Conservation (phyloP, 345 rosid genomes). For the Salix udensis region DNA sequence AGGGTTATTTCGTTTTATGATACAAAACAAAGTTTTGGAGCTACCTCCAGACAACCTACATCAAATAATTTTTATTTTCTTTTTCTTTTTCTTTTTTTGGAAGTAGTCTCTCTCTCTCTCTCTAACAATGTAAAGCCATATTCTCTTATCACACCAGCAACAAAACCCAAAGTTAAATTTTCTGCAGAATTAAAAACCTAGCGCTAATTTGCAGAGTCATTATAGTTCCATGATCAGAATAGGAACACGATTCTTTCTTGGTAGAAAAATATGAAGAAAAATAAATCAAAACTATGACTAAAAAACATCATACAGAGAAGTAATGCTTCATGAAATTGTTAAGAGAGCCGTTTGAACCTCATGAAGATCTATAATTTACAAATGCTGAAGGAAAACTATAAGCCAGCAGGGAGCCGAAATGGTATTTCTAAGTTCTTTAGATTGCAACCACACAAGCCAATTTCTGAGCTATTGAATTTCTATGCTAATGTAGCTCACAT, state of each 20-base stretch:
- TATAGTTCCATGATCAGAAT: background rate
- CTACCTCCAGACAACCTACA: no score
- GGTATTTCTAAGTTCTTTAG: background rate
- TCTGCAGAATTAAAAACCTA: background rate
- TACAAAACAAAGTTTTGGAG: no score
- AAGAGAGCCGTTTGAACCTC: background rate
- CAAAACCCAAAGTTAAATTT: background rate
- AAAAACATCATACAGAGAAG: background rate
- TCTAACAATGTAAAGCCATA: no score
- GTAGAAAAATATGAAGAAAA: background rate
- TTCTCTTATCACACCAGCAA: no score
- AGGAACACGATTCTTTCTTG: background rate
- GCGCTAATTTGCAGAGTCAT: background rate
- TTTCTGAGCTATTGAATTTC: slow-evolving; percentile 9
- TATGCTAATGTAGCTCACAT: slow-evolving; percentile 1
- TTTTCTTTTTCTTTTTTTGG: no score
- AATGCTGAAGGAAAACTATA: background rate
- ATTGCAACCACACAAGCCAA: background rate
- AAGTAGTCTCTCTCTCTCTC: no score
- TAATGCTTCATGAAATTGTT: background rate
- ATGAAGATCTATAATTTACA: background rate
- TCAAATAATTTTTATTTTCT: no score
- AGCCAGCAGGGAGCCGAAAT: background rate
- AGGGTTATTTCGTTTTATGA: no score
- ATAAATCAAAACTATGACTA: background rate